Evolutionary conservation across 176 grass and related monocot genomes (phyloP), one percentile per base, ranked within the genome.

Genomic region (Triticum urartu): DNA sequence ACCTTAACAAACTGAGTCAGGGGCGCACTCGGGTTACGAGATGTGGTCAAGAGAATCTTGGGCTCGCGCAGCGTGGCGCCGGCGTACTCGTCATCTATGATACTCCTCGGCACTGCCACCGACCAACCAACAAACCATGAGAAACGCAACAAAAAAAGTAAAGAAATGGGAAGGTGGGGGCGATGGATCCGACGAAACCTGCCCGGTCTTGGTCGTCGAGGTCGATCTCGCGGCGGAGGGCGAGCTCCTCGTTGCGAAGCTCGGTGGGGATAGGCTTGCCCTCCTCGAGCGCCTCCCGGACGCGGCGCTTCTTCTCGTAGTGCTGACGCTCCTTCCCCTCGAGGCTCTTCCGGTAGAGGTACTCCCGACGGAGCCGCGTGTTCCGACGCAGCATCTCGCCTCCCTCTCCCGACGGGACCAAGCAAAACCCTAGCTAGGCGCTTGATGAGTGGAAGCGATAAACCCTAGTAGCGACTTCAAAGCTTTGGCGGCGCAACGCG

Each of bases 251-350:
- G 75, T 91, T 94, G 80, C 90, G 88, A 73, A 99, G 92, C 92
- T 99, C 94, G 72, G 89, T 89, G 66, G 97, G 94, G 62, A 99
- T 94, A 38, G 90, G 90, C 83, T 90, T 96, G 10, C 97, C 92
- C 80, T 96, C 97, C 67, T 96, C 89, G 30, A 99, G 89, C 42
- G 90, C 97, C 80, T 96, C 85, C 15, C 89, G 87, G 75, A 94
- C 79, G 85, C 83, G 93, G 24, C 94, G 90, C 94, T 99, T 96
- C 90, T 93, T 99, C 92, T 99, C 94, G 78, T 90, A 96, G 87
- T 89, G 87, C 83, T 83, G 92, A 52, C 94, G 84, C 56, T 99
- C 89, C 68, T 94, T 90, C 42, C 92, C 94, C 62, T 99, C 87
- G 9, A 94, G 75, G 85, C 92, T 93, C 92, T 96, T 96, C 61